phyloP scores from a whole-genome alignment of 2,329 filamentous ascomycete species.

The Fusarium sp. region DNA sequence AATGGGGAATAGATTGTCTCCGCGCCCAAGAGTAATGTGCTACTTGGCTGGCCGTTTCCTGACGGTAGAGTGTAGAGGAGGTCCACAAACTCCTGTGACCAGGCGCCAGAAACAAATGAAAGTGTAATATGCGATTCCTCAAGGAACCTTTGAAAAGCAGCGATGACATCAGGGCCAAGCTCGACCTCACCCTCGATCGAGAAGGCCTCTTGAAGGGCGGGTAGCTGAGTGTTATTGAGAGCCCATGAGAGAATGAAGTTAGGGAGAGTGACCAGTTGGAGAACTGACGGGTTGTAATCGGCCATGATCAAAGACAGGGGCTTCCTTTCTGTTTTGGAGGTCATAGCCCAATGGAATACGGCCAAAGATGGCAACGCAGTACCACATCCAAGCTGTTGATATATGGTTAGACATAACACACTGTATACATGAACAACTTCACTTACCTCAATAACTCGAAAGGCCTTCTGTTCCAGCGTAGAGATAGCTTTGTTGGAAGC shows the following conservation, averaged over 20 bases:
- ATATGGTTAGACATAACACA: slow-evolving; percentile 29
- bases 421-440: neutral
- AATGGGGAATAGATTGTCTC: slow-evolving; percentile 87
- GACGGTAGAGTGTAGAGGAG: slow-evolving; percentile 60
- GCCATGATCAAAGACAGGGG: slow-evolving; percentile 73
- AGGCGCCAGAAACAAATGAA: slow-evolving; percentile 78
- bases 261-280: slow-evolving; percentile 81
- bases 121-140: slow-evolving; percentile 63
- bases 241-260: slow-evolving; percentile 81
- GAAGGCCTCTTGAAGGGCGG: slow-evolving; percentile 59
- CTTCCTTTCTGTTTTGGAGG: slow-evolving; percentile 23
- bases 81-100: slow-evolving; percentile 73
- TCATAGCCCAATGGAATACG: slow-evolving; percentile 71
- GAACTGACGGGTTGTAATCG: slow-evolving; percentile 83
- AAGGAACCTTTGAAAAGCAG: slow-evolving; percentile 69
- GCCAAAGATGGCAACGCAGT: slow-evolving; percentile 79
- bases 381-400: slow-evolving; percentile 76
- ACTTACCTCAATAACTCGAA: slow-evolving; percentile 66
- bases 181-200: slow-evolving; percentile 71
- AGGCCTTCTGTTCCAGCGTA: slow-evolving; percentile 49
- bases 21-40: slow-evolving; percentile 73
- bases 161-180: slow-evolving; percentile 66
- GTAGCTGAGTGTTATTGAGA: slow-evolving; percentile 54
- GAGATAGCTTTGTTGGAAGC: slow-evolving; percentile 55
- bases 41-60: slow-evolving; percentile 14